Conservation (phyloP, 2,329 filamentous ascomycete species). For the Sporothrix globosa region DNA sequence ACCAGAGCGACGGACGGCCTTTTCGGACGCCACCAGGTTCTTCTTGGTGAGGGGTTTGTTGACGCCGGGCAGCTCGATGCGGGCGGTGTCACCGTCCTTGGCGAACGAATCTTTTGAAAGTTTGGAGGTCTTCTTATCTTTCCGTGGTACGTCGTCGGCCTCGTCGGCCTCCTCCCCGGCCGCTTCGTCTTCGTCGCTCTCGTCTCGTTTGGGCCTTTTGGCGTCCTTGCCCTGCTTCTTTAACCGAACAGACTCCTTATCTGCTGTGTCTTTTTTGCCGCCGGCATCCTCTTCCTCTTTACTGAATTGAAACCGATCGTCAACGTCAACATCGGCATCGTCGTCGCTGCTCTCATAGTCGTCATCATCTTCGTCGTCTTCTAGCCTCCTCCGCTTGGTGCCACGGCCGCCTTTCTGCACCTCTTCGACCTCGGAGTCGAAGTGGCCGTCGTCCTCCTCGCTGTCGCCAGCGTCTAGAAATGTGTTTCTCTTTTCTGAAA, state of each 20-base stretch:
- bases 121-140: slow-evolving; percentile 11
- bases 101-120: background rate
- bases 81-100: background rate
- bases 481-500: slow-evolving; percentile 70
- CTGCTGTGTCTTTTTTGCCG: background rate
- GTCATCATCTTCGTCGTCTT: slow-evolving; percentile 46
- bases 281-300: background rate
- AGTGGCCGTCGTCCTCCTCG: slow-evolving; percentile 61
- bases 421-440: slow-evolving; percentile 69
- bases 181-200: background rate
- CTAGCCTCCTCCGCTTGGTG: slow-evolving; percentile 66
- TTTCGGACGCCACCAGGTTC: slow-evolving; percentile 67
- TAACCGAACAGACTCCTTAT: background rate
- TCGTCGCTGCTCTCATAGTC: slow-evolving; percentile 41
- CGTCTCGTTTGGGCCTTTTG: background rate
- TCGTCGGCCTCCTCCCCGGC: slow-evolving; percentile 34
- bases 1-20: slow-evolving; percentile 71
- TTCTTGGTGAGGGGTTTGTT: slow-evolving; percentile 63
- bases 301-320: slow-evolving; percentile 20
- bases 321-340: slow-evolving; percentile 34
- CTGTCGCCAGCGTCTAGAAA: slow-evolving; percentile 67
- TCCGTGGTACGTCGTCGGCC: slow-evolving; percentile 31
- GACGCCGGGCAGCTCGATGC: slow-evolving; percentile 50
- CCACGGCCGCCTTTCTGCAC: slow-evolving; percentile 65
- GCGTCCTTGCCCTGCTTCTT: background rate